These are phyloP conservation scores for Glomus cerebriforme DNA, from an alignment of 192 early-diverging fungal genomes.

Conservation along the genomic window DNA sequence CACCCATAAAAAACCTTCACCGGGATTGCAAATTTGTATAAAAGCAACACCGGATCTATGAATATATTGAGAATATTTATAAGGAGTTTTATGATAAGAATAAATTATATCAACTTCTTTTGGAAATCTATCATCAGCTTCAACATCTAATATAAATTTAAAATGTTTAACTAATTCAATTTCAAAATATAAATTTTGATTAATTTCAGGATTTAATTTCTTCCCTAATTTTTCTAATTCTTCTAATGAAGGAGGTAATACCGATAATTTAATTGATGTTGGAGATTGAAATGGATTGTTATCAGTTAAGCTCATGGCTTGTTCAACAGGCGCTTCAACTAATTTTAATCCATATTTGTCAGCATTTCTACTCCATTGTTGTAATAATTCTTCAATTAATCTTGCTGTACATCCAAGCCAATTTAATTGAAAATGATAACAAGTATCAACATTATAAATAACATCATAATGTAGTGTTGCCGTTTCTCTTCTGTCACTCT, in stretches of 20 bases:
- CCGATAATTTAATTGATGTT: constrained; percentile 61
- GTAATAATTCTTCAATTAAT: constrained; percentile 84
- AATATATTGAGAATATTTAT: constrained; percentile 85
- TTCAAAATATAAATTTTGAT: constrained; percentile 68
- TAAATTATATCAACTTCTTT: constrained; percentile 55
- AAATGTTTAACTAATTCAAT: constrained; percentile 77
- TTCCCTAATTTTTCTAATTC: constrained; percentile 40
- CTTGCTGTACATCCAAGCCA: constrained; percentile 94
- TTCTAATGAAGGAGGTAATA: constrained; percentile 65
- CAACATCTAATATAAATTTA: constrained; percentile 92
- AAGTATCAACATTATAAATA: constrained; percentile 81
- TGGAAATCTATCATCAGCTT: constrained; percentile 79
- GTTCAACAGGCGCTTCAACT: constrained; percentile 84
- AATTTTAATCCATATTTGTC: constrained; percentile 87
- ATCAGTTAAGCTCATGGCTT: constrained; percentile 62
- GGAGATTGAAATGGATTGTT: constrained; percentile 91
- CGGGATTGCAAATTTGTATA: constrained; percentile 80
- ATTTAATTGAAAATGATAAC: constrained; percentile 92
- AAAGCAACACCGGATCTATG: constrained; percentile 90
- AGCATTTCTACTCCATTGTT: constrained; percentile 75
- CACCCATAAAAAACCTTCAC: constrained; percentile 84
- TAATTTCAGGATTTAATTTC: constrained; percentile 42
- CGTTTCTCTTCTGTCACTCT: constrained; percentile 76
- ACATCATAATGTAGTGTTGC: constrained; percentile 90
- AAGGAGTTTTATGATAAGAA: constrained; percentile 64